Percentiles rank a stretch among this genome's conserved stretches.
Evolutionary conservation across 164 flowering plant genomes (phyloP).

Genomic region (Annona squamosa): DNA sequence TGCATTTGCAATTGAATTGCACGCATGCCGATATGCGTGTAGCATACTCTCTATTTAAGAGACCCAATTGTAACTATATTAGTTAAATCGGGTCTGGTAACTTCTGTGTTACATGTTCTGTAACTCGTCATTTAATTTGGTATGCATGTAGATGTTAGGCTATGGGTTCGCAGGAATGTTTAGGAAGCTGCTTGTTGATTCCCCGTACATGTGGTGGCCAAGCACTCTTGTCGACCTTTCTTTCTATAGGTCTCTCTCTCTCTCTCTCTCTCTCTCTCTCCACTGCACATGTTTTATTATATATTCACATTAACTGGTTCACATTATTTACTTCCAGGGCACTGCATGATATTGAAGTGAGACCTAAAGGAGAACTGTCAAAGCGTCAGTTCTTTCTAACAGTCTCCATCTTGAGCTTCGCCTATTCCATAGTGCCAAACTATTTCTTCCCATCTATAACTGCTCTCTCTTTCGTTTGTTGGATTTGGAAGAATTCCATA

Average conservation of each 20-base stretch:
- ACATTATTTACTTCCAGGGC: slow-evolving; percentile 26
- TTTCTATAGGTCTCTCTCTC: background rate
- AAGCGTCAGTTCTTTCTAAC: slow-evolving; percentile 55
- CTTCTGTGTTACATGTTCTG: too few species aligned
- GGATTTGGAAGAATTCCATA: slow-evolving; percentile 31
- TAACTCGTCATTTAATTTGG: too few species aligned
- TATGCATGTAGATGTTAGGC: background rate
- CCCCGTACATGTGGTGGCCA: background rate
- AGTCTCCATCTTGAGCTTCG: slow-evolving; percentile 41
- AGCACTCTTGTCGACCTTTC: background rate
- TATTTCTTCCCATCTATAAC: slow-evolving; percentile 51
- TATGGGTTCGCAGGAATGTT: background rate
- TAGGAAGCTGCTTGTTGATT: background rate
- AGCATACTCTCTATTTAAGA: too few species aligned
- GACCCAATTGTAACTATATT: too few species aligned
- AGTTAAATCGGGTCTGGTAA: too few species aligned
- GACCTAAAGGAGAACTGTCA: slow-evolving; percentile 42
- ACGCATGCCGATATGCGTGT: too few species aligned
- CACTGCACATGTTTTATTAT: too few species aligned
- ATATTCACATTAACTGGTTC: too few species aligned
- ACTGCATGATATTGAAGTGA: slow-evolving; percentile 46
- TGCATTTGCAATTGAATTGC: too few species aligned
- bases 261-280: background rate
- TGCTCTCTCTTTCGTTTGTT: slow-evolving; percentile 47
- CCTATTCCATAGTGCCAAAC: slow-evolving; percentile 22